Conservation (phyloP, 768 basidiomycete genomes). For the Tylopilus sp. region DNA sequence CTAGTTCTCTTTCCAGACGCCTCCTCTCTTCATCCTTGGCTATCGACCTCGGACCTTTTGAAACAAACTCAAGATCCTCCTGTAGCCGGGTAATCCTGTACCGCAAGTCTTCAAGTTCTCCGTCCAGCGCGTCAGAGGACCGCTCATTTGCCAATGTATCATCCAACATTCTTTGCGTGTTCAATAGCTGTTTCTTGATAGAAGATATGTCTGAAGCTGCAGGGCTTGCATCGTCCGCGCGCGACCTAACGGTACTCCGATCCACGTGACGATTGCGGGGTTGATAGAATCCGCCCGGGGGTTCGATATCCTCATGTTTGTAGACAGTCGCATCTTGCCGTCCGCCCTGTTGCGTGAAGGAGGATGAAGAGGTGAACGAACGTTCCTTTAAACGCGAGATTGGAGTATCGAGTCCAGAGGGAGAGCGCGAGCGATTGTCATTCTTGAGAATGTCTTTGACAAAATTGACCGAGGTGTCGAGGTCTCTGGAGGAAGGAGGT, state of each 20-base stretch:
- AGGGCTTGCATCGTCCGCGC: constrained; percentile 61
- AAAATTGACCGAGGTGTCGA: constrained; percentile 86
- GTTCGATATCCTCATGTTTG: constrained; percentile 68
- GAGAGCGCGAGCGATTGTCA: constrained; percentile 74
- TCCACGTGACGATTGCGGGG: constrained; percentile 82
- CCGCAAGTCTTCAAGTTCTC: constrained; percentile 82
- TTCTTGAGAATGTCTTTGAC: constrained; percentile 84
- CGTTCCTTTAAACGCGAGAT: constrained; percentile 65
- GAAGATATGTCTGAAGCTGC: constrained; percentile 72
- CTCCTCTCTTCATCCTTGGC: constrained; percentile 84
- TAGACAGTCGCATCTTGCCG: constrained; percentile 91
- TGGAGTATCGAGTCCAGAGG: constrained; percentile 47
- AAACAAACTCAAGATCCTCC: constrained; percentile 88
- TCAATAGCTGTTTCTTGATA: constrained; percentile 79
- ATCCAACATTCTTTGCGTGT: constrained; percentile 79
- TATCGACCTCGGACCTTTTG: constrained; percentile 65
- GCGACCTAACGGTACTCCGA: constrained; percentile 72
- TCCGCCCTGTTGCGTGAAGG: constrained; percentile 45
- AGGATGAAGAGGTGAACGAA: constrained; percentile 60
- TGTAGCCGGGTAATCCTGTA: constrained; percentile 83
- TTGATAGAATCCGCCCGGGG: constrained; percentile 69
- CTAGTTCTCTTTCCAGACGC: constrained; percentile 81
- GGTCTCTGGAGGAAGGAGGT: constrained; percentile 87
- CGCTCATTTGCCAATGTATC: constrained; percentile 61
- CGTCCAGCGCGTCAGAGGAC: constrained; percentile 89